These are phyloP conservation scores for Bifiguratus adelaidae DNA, from an alignment of 192 early-diverging fungal genomes.

Conservation along the genomic window DNA sequence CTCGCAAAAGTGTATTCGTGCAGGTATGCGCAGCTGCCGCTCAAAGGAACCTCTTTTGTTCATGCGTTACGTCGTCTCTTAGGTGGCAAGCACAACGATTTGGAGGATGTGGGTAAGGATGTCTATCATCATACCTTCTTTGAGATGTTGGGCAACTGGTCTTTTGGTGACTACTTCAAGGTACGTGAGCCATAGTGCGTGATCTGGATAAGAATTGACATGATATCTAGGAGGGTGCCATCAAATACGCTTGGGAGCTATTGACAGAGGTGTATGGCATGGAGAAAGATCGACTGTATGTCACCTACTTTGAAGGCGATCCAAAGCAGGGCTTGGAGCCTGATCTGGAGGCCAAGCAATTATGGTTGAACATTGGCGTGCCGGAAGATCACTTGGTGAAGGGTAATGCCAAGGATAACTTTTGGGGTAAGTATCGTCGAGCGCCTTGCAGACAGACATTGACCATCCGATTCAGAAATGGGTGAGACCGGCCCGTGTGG, in stretches of 20 bases:
- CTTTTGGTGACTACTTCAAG: conserved; percentile 99
- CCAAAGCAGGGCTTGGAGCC: conserved; percentile 63
- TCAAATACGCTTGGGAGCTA: conserved; percentile 84
- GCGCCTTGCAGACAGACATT: conserved; percentile 5
- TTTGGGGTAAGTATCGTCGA: conserved; percentile 88
- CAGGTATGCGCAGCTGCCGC: conserved; percentile 69
- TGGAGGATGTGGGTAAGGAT: conserved; percentile 97
- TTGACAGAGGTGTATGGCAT: conserved; percentile 79
- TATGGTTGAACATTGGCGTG: conserved; percentile 88
- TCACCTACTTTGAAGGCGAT: conserved; percentile 96
- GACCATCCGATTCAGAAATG: conserved; percentile 57
- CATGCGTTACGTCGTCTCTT: not conserved
- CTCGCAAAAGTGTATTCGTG: conserved; percentile 98
- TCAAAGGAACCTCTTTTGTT: not conserved
- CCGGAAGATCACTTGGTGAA: conserved; percentile 75
- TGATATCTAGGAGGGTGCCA: conserved; percentile 65
- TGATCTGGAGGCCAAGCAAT: conserved; percentile 83
- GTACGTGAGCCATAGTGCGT: conserved; percentile 10
- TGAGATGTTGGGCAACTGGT: conserved; percentile 99
- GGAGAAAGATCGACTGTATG: conserved; percentile 82
- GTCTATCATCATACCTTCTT: conserved; percentile 99
- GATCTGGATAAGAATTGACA: not conserved
- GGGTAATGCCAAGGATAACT: conserved; percentile 90
- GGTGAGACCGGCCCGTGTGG: conserved; percentile 96
- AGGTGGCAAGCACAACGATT: conserved; percentile 98